These are phyloP conservation scores for Triticum monococcum DNA, from an alignment of 176 grass and related monocot genomes.

Conservation along the genomic window DNA sequence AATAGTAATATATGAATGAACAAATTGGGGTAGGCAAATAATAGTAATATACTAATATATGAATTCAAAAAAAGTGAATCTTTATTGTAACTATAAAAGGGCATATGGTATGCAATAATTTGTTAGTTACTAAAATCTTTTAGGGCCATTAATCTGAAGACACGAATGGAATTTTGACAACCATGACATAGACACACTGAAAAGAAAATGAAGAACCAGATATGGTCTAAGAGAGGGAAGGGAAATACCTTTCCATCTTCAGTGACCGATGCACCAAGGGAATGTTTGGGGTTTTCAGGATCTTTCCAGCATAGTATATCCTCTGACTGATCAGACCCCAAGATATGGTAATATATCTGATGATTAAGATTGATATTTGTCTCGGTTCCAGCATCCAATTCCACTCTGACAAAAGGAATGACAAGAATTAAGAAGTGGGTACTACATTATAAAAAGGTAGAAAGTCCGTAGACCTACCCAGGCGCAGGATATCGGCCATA, in stretches of 20 bases:
- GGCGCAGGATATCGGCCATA: slow-evolving; percentile 87
- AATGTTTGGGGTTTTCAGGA: slow-evolving; percentile 78
- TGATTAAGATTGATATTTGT: slow-evolving; percentile 95
- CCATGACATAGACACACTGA: not conserved
- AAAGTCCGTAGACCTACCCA: slow-evolving; percentile 38
- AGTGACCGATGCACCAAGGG: slow-evolving; percentile 55
- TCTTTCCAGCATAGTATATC: slow-evolving; percentile 98
- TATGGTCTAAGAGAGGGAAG: not conserved
- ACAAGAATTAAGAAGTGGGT: slow-evolving; percentile 20
- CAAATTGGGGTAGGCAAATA: not conserved
- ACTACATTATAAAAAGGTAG: not conserved
- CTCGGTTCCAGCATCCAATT: slow-evolving; percentile 85
- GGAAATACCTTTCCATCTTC: slow-evolving; percentile 76
- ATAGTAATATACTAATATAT: not conserved
- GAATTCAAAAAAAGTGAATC: not conserved
- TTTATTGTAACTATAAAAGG: not conserved
- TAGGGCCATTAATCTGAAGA: not conserved
- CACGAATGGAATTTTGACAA: not conserved
- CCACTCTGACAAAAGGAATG: slow-evolving; percentile 38
- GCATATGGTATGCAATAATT: not conserved
- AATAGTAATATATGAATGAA: not conserved
- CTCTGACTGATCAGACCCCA: slow-evolving; percentile 82
- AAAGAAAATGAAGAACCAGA: slow-evolving; percentile 11
- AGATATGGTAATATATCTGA: slow-evolving; percentile 83
- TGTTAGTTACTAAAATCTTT: not conserved